phyloP scores from a whole-genome alignment of 345 rosid species.

The Garcia nutans region DNA sequence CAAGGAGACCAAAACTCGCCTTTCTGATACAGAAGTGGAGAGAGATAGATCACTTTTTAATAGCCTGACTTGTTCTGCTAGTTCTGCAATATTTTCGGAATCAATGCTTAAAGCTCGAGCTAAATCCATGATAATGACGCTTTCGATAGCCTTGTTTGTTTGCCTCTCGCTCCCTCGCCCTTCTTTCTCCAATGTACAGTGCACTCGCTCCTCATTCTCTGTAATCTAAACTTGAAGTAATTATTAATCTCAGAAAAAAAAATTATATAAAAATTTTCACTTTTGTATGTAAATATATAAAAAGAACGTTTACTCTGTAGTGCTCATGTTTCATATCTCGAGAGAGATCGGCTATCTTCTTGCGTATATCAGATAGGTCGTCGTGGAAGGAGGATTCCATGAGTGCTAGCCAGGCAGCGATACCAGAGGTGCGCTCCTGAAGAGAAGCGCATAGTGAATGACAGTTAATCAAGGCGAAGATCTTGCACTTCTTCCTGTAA shows the following conservation, averaged over 20 bases:
- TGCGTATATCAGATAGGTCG: constrained; percentile 32
- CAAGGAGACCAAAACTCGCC: constrained; percentile 32
- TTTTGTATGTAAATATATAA: too few species aligned
- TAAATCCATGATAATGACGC: constrained; percentile 44
- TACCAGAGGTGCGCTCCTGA: constrained; percentile 28
- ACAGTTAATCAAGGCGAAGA: constrained; percentile 39
- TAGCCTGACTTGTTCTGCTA: constrained; percentile 36
- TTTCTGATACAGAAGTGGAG: constrained; percentile 19
- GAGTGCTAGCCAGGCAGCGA: constrained; percentile 21
- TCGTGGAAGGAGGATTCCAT: constrained; percentile 22
- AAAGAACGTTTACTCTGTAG: constrained; percentile 26
- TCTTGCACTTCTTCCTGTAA: constrained; percentile 36
- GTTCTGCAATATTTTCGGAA: constrained; percentile 22
- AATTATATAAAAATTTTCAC: too few species aligned
- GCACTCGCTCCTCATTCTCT: constrained; percentile 45
- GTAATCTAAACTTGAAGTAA: constrained; percentile 27
- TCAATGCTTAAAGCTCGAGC: constrained; percentile 43
- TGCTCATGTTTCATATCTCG: constrained; percentile 38
- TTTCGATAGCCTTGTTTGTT: constrained; percentile 40
- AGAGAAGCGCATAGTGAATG: constrained; percentile 29
- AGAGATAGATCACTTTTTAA: constrained; percentile 26
- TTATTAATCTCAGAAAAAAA: too few species aligned
- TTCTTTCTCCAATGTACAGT: constrained; percentile 36
- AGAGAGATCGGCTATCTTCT: constrained; percentile 39
- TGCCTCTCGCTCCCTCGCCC: constrained; percentile 26